These are phyloP conservation scores for Staphylotrichum tortipilum DNA, from an alignment of 495 filamentous ascomycete species.

Conservation along the genomic window DNA sequence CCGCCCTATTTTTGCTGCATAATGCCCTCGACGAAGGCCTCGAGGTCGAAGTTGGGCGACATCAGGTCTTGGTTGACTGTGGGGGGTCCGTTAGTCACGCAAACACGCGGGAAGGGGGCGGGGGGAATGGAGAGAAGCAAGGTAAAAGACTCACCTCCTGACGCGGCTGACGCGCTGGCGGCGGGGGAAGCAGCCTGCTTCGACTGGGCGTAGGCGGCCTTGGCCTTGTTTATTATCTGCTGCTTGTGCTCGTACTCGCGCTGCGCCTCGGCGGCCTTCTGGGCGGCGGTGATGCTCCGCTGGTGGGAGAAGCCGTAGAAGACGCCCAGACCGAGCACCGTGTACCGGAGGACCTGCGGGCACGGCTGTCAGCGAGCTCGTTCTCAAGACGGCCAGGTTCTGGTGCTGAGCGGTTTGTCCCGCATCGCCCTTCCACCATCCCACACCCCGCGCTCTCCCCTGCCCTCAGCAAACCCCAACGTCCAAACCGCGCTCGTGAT, in stretches of 20 bases:
- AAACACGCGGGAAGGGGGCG: not conserved
- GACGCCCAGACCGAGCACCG: constrained; percentile 76
- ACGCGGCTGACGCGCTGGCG: constrained; percentile 41
- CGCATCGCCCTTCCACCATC: too few species aligned
- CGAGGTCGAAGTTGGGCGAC: constrained; percentile 82
- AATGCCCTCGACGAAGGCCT: constrained; percentile 66
- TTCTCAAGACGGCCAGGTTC: not conserved
- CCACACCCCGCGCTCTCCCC: not conserved
- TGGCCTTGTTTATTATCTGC: constrained; percentile 79
- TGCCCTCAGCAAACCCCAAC: not conserved
- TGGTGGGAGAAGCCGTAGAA: constrained; percentile 94
- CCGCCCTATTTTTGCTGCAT: constrained; percentile 39
- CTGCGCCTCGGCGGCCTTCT: constrained; percentile 57
- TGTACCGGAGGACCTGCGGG: constrained; percentile 83
- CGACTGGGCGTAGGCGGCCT: constrained; percentile 75
- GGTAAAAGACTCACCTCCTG: constrained; percentile 41
- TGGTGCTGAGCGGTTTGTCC: not conserved
- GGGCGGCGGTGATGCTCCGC: constrained; percentile 55
- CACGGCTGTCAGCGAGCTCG: not conserved
- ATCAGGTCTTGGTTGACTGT: constrained; percentile 76
- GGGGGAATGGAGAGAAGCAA: not conserved
- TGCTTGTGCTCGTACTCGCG: constrained; percentile 81
- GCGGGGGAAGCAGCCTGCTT: constrained; percentile 60
- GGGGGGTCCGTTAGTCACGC: constrained; percentile 18
- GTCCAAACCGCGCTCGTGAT: not conserved